phyloP scores from a whole-genome alignment of 2,329 filamentous ascomycete species.

The Alternaria hordeiaustralica region DNA sequence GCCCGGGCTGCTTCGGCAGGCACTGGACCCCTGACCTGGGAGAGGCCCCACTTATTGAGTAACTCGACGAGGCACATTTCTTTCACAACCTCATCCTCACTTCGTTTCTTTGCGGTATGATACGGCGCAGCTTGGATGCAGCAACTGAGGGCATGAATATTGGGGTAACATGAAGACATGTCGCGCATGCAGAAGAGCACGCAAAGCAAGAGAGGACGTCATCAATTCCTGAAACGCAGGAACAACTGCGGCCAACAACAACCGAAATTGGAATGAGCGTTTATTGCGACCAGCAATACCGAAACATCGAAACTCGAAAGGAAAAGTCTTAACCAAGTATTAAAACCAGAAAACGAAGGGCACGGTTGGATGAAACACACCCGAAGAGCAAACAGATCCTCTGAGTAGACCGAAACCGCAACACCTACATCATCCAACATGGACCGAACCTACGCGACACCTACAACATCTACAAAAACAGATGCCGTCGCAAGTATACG shows the following conservation, averaged over 20 bases:
- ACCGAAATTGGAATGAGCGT: background rate
- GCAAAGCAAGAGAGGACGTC: background rate
- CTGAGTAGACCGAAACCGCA: constrained; percentile 1
- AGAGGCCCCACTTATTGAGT: constrained; percentile 10
- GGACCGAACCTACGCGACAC: background rate
- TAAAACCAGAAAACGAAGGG: background rate
- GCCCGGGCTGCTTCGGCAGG: constrained; percentile 1
- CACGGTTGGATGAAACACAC: background rate
- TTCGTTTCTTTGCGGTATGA: background rate
- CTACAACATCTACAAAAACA: constrained; percentile 29
- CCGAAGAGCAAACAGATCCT: constrained; percentile 11
- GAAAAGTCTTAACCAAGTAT: background rate
- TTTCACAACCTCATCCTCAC: constrained; percentile 13
- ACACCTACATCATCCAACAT: constrained; percentile 13
- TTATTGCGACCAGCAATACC: background rate
- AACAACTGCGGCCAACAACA: background rate
- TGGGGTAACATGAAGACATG: background rate
- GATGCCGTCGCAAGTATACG: background rate
- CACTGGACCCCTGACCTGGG: constrained; percentile 2
- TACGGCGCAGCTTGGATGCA: background rate
- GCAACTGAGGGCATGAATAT: background rate
- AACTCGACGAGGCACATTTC: constrained; percentile 2
- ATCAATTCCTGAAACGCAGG: background rate
- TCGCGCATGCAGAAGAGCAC: background rate
- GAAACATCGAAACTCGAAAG: background rate